phyloP scores from a whole-genome alignment of 306 rosid genomes.

The Dryas drummondii region DNA sequence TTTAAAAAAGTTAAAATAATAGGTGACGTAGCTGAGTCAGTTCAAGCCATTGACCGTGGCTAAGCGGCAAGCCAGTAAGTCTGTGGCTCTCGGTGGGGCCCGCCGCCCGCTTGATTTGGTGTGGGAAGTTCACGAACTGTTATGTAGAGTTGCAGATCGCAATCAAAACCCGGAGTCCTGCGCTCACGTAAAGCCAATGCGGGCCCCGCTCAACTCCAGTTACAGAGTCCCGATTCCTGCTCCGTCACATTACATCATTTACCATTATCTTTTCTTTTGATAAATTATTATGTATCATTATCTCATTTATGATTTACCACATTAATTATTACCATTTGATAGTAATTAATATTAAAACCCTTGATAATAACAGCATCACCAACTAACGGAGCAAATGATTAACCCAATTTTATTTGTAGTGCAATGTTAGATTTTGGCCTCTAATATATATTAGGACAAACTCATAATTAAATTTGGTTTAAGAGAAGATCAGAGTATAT shows the following conservation, averaged over 20 bases:
- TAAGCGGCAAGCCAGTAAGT: background rate
- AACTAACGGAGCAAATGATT: too few relatives aligned
- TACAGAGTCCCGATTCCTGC: conserved; percentile 11
- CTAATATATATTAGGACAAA: too few relatives aligned
- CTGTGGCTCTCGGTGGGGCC: conserved; percentile 9
- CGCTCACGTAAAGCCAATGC: conserved; percentile 10
- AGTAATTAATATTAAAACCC: background rate
- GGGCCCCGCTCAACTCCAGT: conserved; percentile 40
- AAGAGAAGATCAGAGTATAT: too few relatives aligned
- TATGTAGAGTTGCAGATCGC: conserved; percentile 10
- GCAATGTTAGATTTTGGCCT: too few relatives aligned
- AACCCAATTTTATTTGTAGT: too few relatives aligned
- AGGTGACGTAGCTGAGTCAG: too few relatives aligned
- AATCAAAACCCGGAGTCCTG: conserved; percentile 5
- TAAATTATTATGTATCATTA: background rate
- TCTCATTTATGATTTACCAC: background rate
- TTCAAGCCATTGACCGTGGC: background rate
- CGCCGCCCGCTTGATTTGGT: background rate
- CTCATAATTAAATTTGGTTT: too few relatives aligned
- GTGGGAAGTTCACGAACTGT: conserved; percentile 37
- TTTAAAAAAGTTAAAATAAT: too few relatives aligned
- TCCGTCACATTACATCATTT: conserved; percentile 12
- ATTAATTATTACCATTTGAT: background rate
- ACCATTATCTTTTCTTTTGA: background rate
- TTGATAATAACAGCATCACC: too few relatives aligned